Evolutionary conservation across 352 stramenopile species (phyloP).

Genomic region (Phytophthora parvispora): DNA sequence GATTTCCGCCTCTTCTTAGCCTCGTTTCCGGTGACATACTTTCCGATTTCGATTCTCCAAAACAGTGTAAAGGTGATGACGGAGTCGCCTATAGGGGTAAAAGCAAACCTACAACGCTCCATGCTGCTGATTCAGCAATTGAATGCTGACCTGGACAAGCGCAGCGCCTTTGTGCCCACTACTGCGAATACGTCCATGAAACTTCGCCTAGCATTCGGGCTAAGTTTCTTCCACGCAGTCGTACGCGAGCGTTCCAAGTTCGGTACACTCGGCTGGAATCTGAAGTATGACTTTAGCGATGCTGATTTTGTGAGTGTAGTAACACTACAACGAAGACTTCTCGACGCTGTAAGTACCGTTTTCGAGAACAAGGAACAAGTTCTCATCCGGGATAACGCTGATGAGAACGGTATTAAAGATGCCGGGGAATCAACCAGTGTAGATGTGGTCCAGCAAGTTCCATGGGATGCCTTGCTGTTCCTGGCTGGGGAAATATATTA

Average conservation of each 20-base stretch:
- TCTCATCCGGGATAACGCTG: background rate
- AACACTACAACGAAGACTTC: constrained; percentile 58
- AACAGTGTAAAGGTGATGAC: constrained; percentile 86
- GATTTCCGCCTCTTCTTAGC: constrained; percentile 80
- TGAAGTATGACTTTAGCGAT: constrained; percentile 85
- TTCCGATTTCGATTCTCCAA: constrained; percentile 78
- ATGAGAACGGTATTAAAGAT: background rate
- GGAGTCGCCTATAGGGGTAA: constrained; percentile 77
- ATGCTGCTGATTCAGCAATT: constrained; percentile 52
- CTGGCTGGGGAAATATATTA: constrained; percentile 89
- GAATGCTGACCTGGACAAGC: background rate
- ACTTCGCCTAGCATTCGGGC: constrained; percentile 70
- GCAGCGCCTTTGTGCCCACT: background rate
- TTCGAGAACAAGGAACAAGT: background rate
- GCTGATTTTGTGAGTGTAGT: constrained; percentile 82
- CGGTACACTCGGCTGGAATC: constrained; percentile 80
- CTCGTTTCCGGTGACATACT: constrained; percentile 72
- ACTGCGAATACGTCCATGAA: constrained; percentile 29
- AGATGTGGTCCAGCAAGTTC: too few relatives aligned
- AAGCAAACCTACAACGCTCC: constrained; percentile 78
- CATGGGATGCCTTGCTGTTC: constrained; percentile 84
- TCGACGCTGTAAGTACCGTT: constrained; percentile 31
- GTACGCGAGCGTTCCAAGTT: constrained; percentile 84
- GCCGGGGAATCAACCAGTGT: background rate
- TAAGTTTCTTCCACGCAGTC: constrained; percentile 86